Conservation (phyloP, 192 early-diverging fungal species). For the Gonapodya sp. region DNA sequence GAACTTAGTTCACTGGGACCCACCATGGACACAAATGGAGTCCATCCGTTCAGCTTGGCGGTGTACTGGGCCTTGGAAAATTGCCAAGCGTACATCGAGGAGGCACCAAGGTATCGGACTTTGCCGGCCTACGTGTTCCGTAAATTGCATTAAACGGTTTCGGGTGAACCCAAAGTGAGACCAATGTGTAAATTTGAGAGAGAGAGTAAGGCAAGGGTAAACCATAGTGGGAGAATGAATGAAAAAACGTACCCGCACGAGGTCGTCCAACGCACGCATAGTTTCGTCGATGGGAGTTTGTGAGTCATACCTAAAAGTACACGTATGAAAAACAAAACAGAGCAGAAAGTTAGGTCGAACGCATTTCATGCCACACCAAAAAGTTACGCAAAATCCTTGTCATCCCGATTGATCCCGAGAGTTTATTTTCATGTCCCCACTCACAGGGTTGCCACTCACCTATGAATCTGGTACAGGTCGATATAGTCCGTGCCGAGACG, state of each 20-base stretch:
- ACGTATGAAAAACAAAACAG: background rate
- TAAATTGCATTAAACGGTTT: no score
- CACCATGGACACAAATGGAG: constrained; percentile 37
- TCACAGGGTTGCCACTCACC: constrained; percentile 2
- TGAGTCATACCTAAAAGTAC: background rate
- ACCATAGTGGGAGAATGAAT: background rate
- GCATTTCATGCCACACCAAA: no score
- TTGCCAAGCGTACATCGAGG: constrained; percentile 37
- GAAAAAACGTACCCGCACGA: constrained; percentile 26
- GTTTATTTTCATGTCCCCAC: background rate
- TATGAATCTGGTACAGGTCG: constrained; percentile 42
- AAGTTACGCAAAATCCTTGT: no score
- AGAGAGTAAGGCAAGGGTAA: background rate
- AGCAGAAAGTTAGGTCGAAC: background rate
- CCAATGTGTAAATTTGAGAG: background rate
- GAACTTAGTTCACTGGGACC: constrained; percentile 19
- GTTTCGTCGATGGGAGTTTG: constrained; percentile 36
- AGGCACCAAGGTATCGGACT: constrained; percentile 41
- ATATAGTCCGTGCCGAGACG: constrained; percentile 34
- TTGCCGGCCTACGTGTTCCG: constrained; percentile 33
- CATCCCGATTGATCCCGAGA: no score
- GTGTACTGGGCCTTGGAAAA: constrained; percentile 33
- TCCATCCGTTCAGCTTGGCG: constrained; percentile 40
- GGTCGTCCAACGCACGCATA: constrained; percentile 57
- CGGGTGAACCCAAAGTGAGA: no score